Evolutionary conservation across 371 early-diverging fungal genomes (phyloP).

Genomic region (Circinella umbellata): DNA sequence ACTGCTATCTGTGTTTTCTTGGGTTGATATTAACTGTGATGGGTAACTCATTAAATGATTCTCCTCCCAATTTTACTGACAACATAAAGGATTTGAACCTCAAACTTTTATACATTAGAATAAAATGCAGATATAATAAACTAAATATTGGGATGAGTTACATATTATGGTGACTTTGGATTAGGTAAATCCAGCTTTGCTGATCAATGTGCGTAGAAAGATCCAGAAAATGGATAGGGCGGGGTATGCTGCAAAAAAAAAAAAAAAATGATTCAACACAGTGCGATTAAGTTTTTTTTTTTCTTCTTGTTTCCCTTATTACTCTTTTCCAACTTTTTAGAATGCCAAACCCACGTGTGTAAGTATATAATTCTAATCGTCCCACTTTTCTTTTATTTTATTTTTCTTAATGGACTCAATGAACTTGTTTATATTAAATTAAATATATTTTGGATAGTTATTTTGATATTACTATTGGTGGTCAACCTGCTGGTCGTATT

Average conservation of each 20-base stretch:
- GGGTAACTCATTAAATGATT: no score
- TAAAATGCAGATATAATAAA: no score
- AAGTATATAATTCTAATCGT: slow-evolving; percentile 8
- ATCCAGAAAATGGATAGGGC: neutral
- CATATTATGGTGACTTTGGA: no score
- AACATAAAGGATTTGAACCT: no score
- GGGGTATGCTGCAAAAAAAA: neutral
- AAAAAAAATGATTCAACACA: neutral
- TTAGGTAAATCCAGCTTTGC: neutral
- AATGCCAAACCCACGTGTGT: slow-evolving; percentile 58
- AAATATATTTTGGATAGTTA: slow-evolving; percentile 40
- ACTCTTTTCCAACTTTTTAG: neutral
- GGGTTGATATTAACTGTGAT: no score
- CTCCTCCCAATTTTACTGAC: no score
- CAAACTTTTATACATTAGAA: no score
- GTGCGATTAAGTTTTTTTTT: no score
- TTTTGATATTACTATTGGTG: slow-evolving; percentile 84
- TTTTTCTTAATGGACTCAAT: neutral
- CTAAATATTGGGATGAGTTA: no score
- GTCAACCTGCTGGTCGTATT: slow-evolving; percentile 77
- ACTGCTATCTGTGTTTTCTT: no score
- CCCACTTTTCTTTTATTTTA: neutral
- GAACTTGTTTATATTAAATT: neutral
- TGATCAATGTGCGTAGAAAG: neutral
- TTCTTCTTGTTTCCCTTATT: neutral